Evolutionary conservation across 306 rosid genomes (phyloP).

Genomic region (Acmispon strigosus): DNA sequence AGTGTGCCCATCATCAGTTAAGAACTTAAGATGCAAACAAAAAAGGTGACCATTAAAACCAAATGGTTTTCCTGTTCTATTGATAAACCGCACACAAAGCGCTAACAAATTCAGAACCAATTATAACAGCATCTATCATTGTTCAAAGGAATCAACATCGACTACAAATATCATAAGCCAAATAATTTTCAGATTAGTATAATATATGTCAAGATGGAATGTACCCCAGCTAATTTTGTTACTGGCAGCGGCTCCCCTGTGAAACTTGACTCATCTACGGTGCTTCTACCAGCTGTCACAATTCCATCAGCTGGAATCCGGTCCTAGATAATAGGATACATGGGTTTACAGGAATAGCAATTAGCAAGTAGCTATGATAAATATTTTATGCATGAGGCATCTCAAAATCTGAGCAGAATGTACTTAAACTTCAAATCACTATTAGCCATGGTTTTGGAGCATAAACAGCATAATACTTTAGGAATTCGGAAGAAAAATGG

Average conservation of each 20-base stretch:
- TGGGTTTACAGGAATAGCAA: conserved; percentile 5
- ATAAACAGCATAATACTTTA: conserved; percentile 8
- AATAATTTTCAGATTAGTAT: neutral
- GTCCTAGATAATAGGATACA: conserved; percentile 47
- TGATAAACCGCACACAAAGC: neutral
- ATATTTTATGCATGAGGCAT: neutral
- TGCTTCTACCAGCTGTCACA: conserved; percentile 93
- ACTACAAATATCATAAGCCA: neutral
- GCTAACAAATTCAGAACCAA: neutral
- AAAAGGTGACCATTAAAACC: neutral
- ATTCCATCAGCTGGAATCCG: conserved; percentile 93
- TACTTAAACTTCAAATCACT: conserved; percentile 13
- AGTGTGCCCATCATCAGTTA: neutral
- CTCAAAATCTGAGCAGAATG: neutral
- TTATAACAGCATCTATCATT: conserved; percentile 5
- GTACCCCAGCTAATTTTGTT: conserved; percentile 92
- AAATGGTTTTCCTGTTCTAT: neutral
- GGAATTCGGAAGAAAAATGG: conserved; percentile 7
- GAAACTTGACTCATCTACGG: conserved; percentile 87
- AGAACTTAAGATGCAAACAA: neutral
- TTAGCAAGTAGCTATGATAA: neutral
- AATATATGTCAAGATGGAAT: conserved; percentile 20
- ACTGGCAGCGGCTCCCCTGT: conserved; percentile 97
- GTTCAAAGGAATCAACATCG: conserved; percentile 9
- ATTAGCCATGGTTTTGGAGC: conserved; percentile 15